Evolutionary conservation across 192 early-diverging fungal genomes (phyloP), one percentile per base, ranked within the genome.

Genomic region (Coemansia sp.): DNA sequence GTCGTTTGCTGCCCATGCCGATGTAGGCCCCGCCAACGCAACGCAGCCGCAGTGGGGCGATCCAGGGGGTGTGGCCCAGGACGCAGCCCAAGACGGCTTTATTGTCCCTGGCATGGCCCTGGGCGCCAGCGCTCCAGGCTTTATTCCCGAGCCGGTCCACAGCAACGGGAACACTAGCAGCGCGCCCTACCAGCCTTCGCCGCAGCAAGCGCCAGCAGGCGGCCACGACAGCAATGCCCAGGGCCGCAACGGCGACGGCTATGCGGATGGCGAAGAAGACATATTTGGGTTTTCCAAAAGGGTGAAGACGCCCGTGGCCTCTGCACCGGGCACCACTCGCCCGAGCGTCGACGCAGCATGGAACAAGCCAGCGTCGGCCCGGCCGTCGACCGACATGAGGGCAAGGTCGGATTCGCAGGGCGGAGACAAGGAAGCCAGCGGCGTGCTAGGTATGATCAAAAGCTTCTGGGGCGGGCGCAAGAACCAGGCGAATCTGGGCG

Each of bases 401-500:
- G 57, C 17, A 28, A 64, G 19, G 21, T 35, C 38, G 26, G 48
- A 47, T 30, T 45, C 44, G 14, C 56, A 44, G 47, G 25, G 56
- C 16, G 68, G 72, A 12, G 75, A 82, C 5, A 78, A 82, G 16
- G 86, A 82, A 40, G 77, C 75, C 11, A 47, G 51, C 26, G 64
- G 70, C 27, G 64, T 74, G 21, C 50, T 76, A 7, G 73, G 75
- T 14, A 62, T 74, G 26, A 36, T 78, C 20, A 74, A 71, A 55
- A 67, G 60, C 42, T 42, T 77, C 8, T 77, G 78, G 54, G 66
- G 73, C 27, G 52, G 51, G 2, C 59, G 57, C 59, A 73, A 69
- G 38, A 68, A 58, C 36, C 85, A 86, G 56, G 96, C 91, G 2
- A 90, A 99, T 59, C 53, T 96, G 40, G 92, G 91, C 7, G 83